phyloP scores from a whole-genome alignment of 257 asterid genomes.

The Knoxia roxburghii region DNA sequence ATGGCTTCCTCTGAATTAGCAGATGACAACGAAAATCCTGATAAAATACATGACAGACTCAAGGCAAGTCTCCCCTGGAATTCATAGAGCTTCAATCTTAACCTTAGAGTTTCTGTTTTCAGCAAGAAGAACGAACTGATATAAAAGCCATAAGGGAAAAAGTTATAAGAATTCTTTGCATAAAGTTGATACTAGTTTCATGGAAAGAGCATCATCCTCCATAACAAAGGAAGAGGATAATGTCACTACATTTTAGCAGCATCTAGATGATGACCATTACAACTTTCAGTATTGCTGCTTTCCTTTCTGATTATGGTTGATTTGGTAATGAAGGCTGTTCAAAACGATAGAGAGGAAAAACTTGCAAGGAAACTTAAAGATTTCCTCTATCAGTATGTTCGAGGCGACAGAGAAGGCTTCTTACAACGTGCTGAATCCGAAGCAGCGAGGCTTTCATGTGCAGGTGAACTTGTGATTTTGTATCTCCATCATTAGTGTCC shows the following conservation, averaged over 20 bases:
- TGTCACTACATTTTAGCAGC: no score
- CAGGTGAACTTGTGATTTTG: constrained; percentile 40
- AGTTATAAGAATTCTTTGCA: background rate
- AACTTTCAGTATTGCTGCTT: no score
- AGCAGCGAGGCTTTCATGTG: constrained; percentile 66
- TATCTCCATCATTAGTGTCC: background rate
- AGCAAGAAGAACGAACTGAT: background rate
- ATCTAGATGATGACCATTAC: background rate
- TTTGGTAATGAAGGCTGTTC: constrained; percentile 56
- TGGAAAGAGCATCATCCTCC: background rate
- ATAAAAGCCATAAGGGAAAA: background rate
- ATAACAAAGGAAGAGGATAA: no score
- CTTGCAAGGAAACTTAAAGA: constrained; percentile 65
- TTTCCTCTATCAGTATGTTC: constrained; percentile 54
- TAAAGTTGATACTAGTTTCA: background rate
- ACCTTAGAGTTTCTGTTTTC: no score
- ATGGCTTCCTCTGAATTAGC: constrained; percentile 79
- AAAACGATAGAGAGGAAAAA: constrained; percentile 85
- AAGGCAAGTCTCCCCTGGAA: constrained; percentile 42
- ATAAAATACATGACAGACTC: constrained; percentile 54
- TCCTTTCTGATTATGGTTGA: background rate
- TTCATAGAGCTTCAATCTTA: background rate
- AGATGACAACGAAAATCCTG: constrained; percentile 48
- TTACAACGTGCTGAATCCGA: constrained; percentile 64
- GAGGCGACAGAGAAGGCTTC: constrained; percentile 76